Conservation (phyloP, 1,284 basidiomycete species). For the Trametes sp. region DNA sequence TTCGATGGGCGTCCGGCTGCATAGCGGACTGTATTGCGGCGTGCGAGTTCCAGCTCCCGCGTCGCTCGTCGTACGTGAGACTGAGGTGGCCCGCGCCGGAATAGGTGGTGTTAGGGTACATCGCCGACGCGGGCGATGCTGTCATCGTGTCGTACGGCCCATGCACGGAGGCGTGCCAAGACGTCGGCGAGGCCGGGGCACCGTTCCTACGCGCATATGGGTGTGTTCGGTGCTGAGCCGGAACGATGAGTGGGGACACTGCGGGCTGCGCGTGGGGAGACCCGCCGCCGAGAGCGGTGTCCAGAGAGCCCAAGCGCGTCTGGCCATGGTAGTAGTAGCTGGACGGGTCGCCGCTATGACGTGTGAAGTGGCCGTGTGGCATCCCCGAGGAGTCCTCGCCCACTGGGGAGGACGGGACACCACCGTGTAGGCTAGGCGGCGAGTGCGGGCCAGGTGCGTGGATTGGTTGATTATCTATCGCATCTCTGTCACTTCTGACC, state of each 20-base stretch:
- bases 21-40: constrained; percentile 21
- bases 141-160: constrained; percentile 28
- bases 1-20: constrained; percentile 29
- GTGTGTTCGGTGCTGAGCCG: constrained; percentile 25
- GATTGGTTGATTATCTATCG: constrained; percentile 34
- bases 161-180: constrained; percentile 30
- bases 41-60: constrained; percentile 34
- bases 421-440: constrained; percentile 24
- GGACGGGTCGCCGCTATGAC: constrained; percentile 30
- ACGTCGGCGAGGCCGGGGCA: constrained; percentile 25
- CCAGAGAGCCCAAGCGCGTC: constrained; percentile 26
- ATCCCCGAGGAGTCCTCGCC: constrained; percentile 38
- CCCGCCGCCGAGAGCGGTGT: constrained; percentile 25
- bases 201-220: constrained; percentile 25
- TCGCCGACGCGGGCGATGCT: constrained; percentile 23
- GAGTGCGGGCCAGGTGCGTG: constrained; percentile 31
- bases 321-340: constrained; percentile 33
- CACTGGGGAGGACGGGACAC: constrained; percentile 28
- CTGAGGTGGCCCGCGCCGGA: constrained; percentile 24
- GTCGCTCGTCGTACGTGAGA: constrained; percentile 31
- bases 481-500: constrained; percentile 38
- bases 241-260: constrained; percentile 23
- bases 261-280: constrained; percentile 23
- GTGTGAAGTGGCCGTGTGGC: constrained; percentile 34
- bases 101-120: constrained; percentile 30